These are phyloP conservation scores for Bryum argenteum DNA, from an alignment of 225 moss, liverwort and hornwort genomes.

Conservation along the genomic window DNA sequence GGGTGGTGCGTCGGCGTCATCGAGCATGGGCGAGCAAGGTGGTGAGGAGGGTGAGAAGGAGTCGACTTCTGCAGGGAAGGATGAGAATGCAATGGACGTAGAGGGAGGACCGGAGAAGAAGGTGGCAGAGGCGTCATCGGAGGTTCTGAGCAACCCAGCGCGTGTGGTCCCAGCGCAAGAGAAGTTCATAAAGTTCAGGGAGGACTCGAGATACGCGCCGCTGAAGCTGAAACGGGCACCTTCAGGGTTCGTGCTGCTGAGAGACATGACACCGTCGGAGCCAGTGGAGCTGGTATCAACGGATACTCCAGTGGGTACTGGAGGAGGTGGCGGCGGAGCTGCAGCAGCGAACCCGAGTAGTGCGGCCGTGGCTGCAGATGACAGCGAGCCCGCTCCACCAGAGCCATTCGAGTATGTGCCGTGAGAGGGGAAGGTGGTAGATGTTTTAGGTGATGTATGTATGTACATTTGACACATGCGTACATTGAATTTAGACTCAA, in stretches of 20 bases:
- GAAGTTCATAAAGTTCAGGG: constrained; percentile 87
- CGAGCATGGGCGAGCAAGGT: constrained; percentile 24
- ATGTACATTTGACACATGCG: constrained; percentile 25
- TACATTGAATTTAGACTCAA: constrained; percentile 30
- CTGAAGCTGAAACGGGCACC: constrained; percentile 79
- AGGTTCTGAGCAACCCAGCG: constrained; percentile 84
- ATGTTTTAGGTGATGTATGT: constrained; percentile 24
- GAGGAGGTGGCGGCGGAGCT: constrained; percentile 16
- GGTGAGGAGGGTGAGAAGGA: constrained; percentile 48
- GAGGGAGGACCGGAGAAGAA: constrained; percentile 77
- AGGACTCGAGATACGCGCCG: constrained; percentile 80
- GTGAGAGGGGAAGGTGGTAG: constrained; percentile 15
- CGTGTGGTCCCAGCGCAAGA: constrained; percentile 92
- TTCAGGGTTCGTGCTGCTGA: constrained; percentile 88
- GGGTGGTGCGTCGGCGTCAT: constrained; percentile 41
- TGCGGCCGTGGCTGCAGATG: constrained; percentile 35
- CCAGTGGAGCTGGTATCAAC: constrained; percentile 95
- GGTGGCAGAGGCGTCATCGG: constrained; percentile 56
- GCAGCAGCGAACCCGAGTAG: constrained; percentile 30
- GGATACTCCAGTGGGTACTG: constrained; percentile 62
- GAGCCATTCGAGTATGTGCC: constrained; percentile 60
- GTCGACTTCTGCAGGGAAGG: constrained; percentile 57
- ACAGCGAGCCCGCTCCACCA: constrained; percentile 50
- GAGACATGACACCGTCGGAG: constrained; percentile 81
- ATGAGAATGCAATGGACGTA: constrained; percentile 83